Percentiles rank a stretch among this genome's conserved stretches.
Conservation (phyloP, 2,329 filamentous ascomycete genomes). For the Stachybotrys elegans region DNA sequence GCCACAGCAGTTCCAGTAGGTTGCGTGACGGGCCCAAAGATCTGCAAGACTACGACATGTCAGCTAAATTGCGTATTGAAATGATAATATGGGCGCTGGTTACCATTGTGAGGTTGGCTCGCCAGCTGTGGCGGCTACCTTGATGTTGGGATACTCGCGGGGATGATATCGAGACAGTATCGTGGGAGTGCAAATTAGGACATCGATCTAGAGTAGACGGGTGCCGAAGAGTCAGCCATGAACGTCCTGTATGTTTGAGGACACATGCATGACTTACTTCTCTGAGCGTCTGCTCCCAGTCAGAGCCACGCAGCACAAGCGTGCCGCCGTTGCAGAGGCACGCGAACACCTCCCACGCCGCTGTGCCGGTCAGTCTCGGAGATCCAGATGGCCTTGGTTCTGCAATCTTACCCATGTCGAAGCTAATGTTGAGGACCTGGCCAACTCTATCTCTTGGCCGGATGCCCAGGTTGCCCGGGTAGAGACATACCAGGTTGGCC, state of each 20-base stretch:
- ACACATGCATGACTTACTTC: slow-evolving; percentile 35
- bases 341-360: slow-evolving; percentile 56
- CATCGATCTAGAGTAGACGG: slow-evolving; percentile 35
- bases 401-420: slow-evolving; percentile 55
- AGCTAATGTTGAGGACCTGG: slow-evolving; percentile 52
- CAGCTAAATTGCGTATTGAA: slow-evolving; percentile 15
- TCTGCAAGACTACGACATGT: slow-evolving; percentile 39
- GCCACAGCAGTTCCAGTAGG: slow-evolving; percentile 53
- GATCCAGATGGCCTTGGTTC: too few species aligned
- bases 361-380: slow-evolving; percentile 24
- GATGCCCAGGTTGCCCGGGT: slow-evolving; percentile 47
- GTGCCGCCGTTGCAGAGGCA: slow-evolving; percentile 54
- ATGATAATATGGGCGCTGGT: slow-evolving; percentile 8
- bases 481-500: slow-evolving; percentile 45
- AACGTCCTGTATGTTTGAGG: too few species aligned
- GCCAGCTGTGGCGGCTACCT: slow-evolving; percentile 48
- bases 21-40: slow-evolving; percentile 44
- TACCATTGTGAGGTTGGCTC: slow-evolving; percentile 44
- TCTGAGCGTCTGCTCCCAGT: slow-evolving; percentile 41
- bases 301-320: slow-evolving; percentile 43
- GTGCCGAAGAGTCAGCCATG: background rate
- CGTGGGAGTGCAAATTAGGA: slow-evolving; percentile 50
- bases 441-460: slow-evolving; percentile 44
- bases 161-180: slow-evolving; percentile 46
- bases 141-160: slow-evolving; percentile 43